Evolutionary conservation across 2,329 filamentous ascomycete species (phyloP), one percentile per base, ranked within the genome.

Genomic region (Xylariales sp.): DNA sequence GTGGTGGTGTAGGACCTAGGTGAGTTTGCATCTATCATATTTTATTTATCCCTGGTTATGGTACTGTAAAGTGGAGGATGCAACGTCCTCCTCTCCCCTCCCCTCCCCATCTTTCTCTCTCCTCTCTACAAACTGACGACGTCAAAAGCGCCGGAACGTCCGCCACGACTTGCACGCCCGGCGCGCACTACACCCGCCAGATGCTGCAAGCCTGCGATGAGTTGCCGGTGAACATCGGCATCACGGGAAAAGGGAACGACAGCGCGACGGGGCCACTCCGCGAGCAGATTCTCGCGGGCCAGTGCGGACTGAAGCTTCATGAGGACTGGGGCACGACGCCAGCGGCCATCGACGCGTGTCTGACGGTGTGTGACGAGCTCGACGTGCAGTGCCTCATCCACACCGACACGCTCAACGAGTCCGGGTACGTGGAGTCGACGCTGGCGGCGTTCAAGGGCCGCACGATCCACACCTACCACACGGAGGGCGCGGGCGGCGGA

Each of bases 311-410:
- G 68, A 98, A 98, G 80, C 85, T 98, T 6, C 95, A 98, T 79
- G 95, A 98, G 81, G 95, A 98, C 80, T 98, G 95, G 95, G 95
- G 95, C 61, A 90, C 87, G 28, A 97, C 95, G 0, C 95, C 95
- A 0, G 91, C 93, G 1, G 94, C 93, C 28, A 98, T 98, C 76
- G 94, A 98, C 79, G 86, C 91, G 1, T 97, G 95, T 76, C 86
- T 97, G 10, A 82, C 82, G 0, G 91, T 97, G 50, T 97, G 94
- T 78, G 95, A 98, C 75, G 91, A 97, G 77, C 88, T 93, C 63
- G 95, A 98, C 76, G 89, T 98, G 32, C 95, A 98, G 80, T 97
- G 93, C 72, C 88, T 97, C 71, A 97, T 98, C 74, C 95, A 97
- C 79, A 97, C 94, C 0, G 95, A 98, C 79, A 97, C 95, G 0